Base-by-base conservation (phyloP, 345 rosid genomes). In the Aquilaria malaccensis region DNA sequence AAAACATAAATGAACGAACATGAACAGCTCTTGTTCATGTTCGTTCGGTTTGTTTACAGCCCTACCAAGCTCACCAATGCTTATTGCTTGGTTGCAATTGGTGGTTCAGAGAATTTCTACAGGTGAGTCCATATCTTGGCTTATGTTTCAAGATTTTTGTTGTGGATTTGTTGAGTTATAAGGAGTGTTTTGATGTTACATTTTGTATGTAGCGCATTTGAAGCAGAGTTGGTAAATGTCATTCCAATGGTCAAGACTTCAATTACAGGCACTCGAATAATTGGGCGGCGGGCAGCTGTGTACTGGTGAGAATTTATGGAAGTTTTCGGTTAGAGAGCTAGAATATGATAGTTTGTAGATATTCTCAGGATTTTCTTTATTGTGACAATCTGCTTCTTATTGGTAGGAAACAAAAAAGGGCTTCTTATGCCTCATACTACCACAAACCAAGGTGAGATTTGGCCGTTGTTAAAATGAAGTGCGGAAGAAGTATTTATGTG, bases 391-490 rank as follows among this genome's bases (percentile, higher is more conserved):
- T 37, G 9, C 9, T 29, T 58, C 60, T 61, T 47, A 10, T 53
- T 66, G 62, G 63, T 72, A 87, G 99, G 99, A 58, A 94, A 94
- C 77, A 94, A 90, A 66, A 87, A 90, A 11, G 99, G 95, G 52
- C 96, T 89, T 77, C 96, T 94, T 64, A 77, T 94, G 70, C 97
- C 97, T 1, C 99, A 90, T 65, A 94, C 73, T 65, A 85, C 96
- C 51, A 94, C 96, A 31, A 97, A 94, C 73, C 99, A 94, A 85
- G 99, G 99, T 94, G 64, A 78, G 54, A 13, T 50, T 50, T 50
- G 5, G 10, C 4, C 54, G 29, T 50, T 13, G 7, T 33, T 32
- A 13, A 5, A 4, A 48, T 57, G 7, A 37, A 37, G 7, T 37
- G 7, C 13, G 30, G 32, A 45, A 45, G 13, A 32, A 32, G 1